Base-by-base conservation (phyloP, 371 early-diverging fungal genomes). In the Mortierella sp. region DNA sequence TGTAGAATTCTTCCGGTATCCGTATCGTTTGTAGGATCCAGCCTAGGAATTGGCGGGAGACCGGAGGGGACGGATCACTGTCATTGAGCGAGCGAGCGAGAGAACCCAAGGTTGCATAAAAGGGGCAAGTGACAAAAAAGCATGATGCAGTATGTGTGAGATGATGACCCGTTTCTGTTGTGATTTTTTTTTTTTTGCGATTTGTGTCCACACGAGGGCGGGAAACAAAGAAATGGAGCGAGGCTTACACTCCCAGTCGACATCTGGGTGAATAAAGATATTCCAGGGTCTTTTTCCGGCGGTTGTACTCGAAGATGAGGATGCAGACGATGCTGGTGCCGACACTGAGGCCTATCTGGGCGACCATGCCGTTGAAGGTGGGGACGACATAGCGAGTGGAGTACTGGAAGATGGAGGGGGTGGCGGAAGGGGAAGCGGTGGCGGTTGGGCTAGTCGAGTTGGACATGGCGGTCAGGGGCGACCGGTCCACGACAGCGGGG, bases 1-100 rank as follows among this genome's bases (percentile, higher is more conserved):
- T 62, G 49, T 81, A 83, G 52, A 85, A 85, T 14, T 78, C 76
- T 63, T 89, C 89, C 14, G 76, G 58, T 21, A 86, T 50, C 19
- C 65, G 54, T 31, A 80, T 46, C 13, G 82, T 80, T 0, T 79
- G 74, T 30, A 56, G 57, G 48, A 82, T 71, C 82, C 82, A 82
- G 18, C 74, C 70, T 26, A 82, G 67, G 31, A 79, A 64, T 30
- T 68, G 71, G n/a, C 55, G 48, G 1, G 82, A 76, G n/a, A 79
- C 58, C 19, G 72, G 82, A 27, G 82, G 82, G 14, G 82, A 73
- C 2, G 82, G 65, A 45, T 82, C 71, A 9, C 82, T 82, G 49
- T 41, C 13, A 18, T 28, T 16, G 34, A 28, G 2, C 21, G 21
- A 21, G 23, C 9, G 5, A 21, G 19, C 9, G 21, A 19, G 19